Evolutionary conservation across 805 yeast species (phyloP).

Genomic region (Jamesozyma hellenica): DNA sequence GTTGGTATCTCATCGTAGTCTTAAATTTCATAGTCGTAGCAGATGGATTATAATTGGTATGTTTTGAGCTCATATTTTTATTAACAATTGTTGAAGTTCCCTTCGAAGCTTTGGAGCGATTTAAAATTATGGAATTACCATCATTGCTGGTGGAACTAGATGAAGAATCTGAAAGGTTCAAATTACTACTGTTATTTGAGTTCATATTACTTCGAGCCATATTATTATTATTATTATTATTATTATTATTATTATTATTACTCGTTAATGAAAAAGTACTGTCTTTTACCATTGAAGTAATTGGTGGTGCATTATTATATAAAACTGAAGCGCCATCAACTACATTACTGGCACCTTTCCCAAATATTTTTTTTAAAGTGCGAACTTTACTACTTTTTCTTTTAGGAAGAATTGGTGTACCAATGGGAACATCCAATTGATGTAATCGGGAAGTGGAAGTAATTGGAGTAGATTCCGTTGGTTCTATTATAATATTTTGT

Average conservation of each 20-base stretch:
- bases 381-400: conserved; percentile 1
- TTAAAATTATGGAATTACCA: too few species aligned
- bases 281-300: too few species aligned
- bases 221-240: background rate
- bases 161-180: too few species aligned
- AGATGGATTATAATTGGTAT: too few species aligned
- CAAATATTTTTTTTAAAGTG: conserved; percentile 3
- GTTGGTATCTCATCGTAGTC: conserved; percentile 21
- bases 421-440: conserved; percentile 1
- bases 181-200: background rate
- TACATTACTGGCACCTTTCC: background rate
- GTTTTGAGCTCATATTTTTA: too few species aligned
- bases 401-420: conserved; percentile 1
- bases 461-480: background rate
- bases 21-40: conserved; percentile 10
- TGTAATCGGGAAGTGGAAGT: background rate
- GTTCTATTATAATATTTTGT: background rate
- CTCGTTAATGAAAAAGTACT: background rate
- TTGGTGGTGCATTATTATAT: too few species aligned
- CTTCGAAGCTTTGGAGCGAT: too few species aligned
- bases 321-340: background rate
- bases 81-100: too few species aligned
- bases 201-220: background rate
- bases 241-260: background rate
- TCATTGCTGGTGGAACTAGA: too few species aligned